phyloP scores from a whole-genome alignment of 2,329 filamentous ascomycete genomes.

The Aureobasidium mangrovei region DNA sequence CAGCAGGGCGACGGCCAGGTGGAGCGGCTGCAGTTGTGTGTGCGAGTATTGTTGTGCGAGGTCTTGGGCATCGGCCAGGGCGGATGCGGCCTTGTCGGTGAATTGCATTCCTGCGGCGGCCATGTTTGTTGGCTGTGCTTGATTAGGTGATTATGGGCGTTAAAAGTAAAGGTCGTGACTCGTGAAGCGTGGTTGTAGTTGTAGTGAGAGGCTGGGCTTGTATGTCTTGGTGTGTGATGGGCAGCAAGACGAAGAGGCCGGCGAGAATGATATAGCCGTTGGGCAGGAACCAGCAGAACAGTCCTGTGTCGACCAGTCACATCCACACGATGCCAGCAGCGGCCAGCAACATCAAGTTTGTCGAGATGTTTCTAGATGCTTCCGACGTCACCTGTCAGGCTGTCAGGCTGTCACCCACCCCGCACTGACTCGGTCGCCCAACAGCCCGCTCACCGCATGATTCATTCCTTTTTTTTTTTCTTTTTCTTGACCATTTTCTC shows the following conservation, averaged over 20 bases:
- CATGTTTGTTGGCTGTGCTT: background rate
- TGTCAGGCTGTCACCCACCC: background rate
- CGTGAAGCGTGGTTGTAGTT: constrained; percentile 4
- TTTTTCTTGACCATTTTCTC: background rate
- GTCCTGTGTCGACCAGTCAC: background rate
- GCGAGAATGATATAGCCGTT: constrained; percentile 2
- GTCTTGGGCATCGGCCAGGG: constrained; percentile 78
- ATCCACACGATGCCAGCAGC: background rate
- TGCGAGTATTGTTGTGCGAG: constrained; percentile 86
- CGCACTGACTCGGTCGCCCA: background rate
- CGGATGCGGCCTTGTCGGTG: constrained; percentile 85
- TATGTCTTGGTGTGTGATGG: background rate
- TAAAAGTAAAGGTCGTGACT: background rate
- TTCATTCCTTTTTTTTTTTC: background rate
- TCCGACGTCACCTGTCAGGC: background rate
- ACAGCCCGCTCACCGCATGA: background rate
- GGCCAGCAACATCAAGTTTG: background rate
- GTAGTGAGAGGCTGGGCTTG: background rate
- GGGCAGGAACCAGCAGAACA: background rate
- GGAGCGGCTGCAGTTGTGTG: constrained; percentile 80
- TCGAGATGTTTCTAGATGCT: constrained; percentile 6
- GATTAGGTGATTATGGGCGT: background rate
- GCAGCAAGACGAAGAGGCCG: background rate
- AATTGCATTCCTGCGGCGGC: constrained; percentile 57
- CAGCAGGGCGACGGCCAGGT: constrained; percentile 76